Base-by-base conservation (phyloP, 2,329 filamentous ascomycete genomes). In the Pestalotiopsis fici region DNA sequence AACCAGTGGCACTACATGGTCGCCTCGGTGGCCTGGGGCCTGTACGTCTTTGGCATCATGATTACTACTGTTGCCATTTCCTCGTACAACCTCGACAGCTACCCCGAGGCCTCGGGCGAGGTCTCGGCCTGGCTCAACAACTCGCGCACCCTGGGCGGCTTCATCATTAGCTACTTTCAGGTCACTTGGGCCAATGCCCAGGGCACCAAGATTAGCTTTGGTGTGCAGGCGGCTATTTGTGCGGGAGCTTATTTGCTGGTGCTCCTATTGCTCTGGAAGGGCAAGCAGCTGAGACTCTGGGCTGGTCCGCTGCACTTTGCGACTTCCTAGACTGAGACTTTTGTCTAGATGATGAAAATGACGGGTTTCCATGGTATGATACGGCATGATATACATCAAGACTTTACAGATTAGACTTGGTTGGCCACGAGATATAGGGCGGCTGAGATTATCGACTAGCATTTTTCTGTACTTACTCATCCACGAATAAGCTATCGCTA, bases 31-130 rank as follows among this genome's bases (percentile, higher is more conserved):
- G 80, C 74, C 6, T 88, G 86, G 85, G 86, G 85, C 0, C 74
- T 87, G 13, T 87, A 87, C 68, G 83, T 84, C 4, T 87, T 87
- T 69, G 85, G 85, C 2, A 82, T 87, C 73, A 88, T 87, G 83
- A 81, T 86, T 67, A 81, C 81, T 2, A 87, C 85, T 0, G 84
- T 86, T 3, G 84, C 83, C 1, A 75, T 87, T 31, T 84, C 81
- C 67, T 82, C 83, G 7, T 88, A 88, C 72, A 79, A 81, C 31
- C 82, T 88, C 7, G 86, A 88, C 75, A 80, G 79, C 69, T 88
- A 88, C 74, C 86, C 86, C 0, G 82, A 87, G 73, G 85, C 83
- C 2, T 82, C 81, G n/a, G 85, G 85, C 3, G 85, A 87, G 71
- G 85, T 87, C 2, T 82, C 82, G 6, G 82, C 83, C 0, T 86